These are phyloP conservation scores for Pythium chondricola DNA, from an alignment of 352 stramenopile genomes.

Conservation along the genomic window DNA sequence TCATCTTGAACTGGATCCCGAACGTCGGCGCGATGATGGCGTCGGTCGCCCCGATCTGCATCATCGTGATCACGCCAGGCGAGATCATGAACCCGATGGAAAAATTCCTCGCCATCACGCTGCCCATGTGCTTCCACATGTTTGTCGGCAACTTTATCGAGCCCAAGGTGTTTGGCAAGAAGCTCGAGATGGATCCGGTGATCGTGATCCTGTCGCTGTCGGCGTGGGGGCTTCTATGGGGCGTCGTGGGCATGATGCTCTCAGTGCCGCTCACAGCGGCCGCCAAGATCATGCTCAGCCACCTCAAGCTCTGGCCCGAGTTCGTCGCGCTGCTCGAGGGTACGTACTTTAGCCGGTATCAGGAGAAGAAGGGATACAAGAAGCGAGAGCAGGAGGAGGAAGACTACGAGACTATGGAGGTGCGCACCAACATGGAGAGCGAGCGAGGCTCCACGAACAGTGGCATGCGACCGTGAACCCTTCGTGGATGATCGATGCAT, in stretches of 20 bases:
- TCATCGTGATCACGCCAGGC: slow-evolving; percentile 81
- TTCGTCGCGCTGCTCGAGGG: slow-evolving; percentile 84
- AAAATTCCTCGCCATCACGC: slow-evolving; percentile 78
- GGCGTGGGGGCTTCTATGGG: slow-evolving; percentile 82
- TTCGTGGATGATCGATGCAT: background rate
- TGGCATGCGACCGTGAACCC: slow-evolving; percentile 14
- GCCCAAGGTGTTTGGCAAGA: slow-evolving; percentile 81
- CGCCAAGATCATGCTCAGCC: slow-evolving; percentile 85
- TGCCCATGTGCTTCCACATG: slow-evolving; percentile 87
- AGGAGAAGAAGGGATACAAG: slow-evolving; percentile 61
- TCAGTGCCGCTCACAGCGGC: slow-evolving; percentile 79
- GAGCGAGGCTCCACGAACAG: slow-evolving; percentile 22
- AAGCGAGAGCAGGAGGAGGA: slow-evolving; percentile 59
- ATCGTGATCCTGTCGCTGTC: slow-evolving; percentile 85
- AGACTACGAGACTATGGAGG: slow-evolving; percentile 73
- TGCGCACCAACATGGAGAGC: slow-evolving; percentile 67
- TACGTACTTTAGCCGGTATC: slow-evolving; percentile 80
- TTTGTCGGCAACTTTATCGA: slow-evolving; percentile 88
- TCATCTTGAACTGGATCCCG: slow-evolving; percentile 87
- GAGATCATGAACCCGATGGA: slow-evolving; percentile 87
- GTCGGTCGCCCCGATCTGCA: slow-evolving; percentile 72
- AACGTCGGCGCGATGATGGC: slow-evolving; percentile 88
- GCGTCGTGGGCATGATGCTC: slow-evolving; percentile 87
- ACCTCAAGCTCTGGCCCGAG: slow-evolving; percentile 82
- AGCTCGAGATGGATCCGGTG: slow-evolving; percentile 83